These are phyloP conservation scores for Bonia amplexicaulis DNA, from an alignment of 176 grass and related monocot species.

Conservation along the genomic window DNA sequence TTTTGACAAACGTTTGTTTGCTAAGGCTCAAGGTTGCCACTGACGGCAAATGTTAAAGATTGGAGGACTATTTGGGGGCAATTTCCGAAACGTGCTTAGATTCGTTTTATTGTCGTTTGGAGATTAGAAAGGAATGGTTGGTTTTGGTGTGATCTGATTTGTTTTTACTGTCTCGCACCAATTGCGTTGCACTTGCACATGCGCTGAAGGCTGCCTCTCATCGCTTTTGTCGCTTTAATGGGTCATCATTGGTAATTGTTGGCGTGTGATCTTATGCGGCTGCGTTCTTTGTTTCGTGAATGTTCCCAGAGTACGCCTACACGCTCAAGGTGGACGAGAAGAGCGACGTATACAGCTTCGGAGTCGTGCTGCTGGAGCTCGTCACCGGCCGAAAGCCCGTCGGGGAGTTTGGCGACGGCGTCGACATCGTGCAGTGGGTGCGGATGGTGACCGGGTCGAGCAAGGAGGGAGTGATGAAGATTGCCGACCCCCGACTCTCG, in stretches of 20 bases:
- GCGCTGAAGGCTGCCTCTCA: background rate
- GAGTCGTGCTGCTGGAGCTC: conserved; percentile 77
- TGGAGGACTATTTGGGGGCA: background rate
- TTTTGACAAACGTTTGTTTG: background rate
- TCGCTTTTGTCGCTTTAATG: conserved; percentile 41
- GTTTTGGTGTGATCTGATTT: background rate
- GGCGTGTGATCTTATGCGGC: conserved; percentile 16
- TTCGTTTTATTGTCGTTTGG: background rate
- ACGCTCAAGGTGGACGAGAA: conserved; percentile 95
- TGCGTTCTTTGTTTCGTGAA: background rate
- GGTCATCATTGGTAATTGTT: conserved; percentile 21
- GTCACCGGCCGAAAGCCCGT: conserved; percentile 61
- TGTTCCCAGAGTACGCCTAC: conserved; percentile 79
- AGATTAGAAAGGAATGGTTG: conserved; percentile 1
- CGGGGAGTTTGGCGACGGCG: conserved; percentile 81
- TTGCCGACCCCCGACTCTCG: conserved; percentile 47
- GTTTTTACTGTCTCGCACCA: conserved; percentile 16
- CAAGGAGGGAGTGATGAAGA: conserved; percentile 67
- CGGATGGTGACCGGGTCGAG: conserved; percentile 45
- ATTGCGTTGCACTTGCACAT: conserved; percentile 10
- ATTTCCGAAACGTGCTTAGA: background rate
- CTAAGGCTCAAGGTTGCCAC: background rate
- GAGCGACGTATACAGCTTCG: conserved; percentile 92
- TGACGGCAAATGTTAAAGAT: background rate
- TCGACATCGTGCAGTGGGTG: conserved; percentile 95